phyloP scores from a whole-genome alignment of 2,329 filamentous ascomycete species.

The Elsinoe batatas region DNA sequence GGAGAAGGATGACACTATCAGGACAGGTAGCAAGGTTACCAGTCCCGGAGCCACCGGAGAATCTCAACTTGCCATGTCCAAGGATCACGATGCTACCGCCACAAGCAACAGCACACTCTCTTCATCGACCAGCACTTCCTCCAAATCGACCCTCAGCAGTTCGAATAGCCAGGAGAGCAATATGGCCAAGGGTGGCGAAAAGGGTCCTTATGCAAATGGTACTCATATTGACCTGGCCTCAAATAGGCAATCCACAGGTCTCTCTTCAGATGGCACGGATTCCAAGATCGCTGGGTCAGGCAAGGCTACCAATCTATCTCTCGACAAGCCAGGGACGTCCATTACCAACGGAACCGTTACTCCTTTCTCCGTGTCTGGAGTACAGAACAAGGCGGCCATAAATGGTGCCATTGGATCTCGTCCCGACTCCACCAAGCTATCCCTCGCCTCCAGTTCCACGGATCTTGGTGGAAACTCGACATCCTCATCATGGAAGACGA shows the following conservation, averaged over 20 bases:
- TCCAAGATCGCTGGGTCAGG: background rate
- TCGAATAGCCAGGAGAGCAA: background rate
- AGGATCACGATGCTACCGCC: background rate
- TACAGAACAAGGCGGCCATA: background rate
- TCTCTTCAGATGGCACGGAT: background rate
- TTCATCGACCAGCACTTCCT: background rate
- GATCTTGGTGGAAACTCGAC: background rate
- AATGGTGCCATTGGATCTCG: background rate
- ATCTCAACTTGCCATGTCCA: background rate
- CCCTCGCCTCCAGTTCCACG: background rate
- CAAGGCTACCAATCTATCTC: background rate
- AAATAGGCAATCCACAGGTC: background rate
- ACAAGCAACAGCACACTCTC: background rate
- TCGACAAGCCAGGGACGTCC: background rate
- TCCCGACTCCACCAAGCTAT: background rate
- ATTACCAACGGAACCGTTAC: background rate
- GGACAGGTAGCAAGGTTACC: background rate
- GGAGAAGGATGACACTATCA: background rate
- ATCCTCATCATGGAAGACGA: background rate
- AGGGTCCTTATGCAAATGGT: background rate
- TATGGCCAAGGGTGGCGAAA: background rate
- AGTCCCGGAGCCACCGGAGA: background rate
- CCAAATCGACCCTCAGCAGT: background rate
- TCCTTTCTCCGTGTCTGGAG: background rate
- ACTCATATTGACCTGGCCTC: background rate